Evolutionary conservation across 768 basidiomycete genomes (phyloP), one percentile per base, ranked within the genome.

Genomic region (Pisolithus albus): DNA sequence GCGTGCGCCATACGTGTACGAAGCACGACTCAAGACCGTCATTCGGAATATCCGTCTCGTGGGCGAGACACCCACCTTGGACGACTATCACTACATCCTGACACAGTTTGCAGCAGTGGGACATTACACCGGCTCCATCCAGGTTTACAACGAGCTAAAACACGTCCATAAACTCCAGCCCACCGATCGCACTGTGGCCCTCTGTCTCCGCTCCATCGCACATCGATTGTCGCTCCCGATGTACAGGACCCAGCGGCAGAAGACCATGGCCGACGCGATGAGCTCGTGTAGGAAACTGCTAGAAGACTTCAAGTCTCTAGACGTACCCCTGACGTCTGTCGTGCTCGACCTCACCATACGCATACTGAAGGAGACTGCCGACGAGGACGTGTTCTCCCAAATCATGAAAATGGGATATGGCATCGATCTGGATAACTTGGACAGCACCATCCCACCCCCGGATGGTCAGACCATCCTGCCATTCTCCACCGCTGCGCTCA

Each of bases 61-160:
- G 11, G 61, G 50, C 62, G 65, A 41, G 74, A 78, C 19, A 51
- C 76, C 67, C 11, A 59, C 62, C 11, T 52, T 84, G 48, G 78
- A 81, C 2, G 90, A 92, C 64, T 92, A 86, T 64, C 76, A 90
- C 63, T 83, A 83, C 60, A 70, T 92, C 53, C 64, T 92, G 47
- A 75, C 79, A 54, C 86, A 88, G 54, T 88, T 88, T 53, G 84
- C 88, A 32, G 80, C 83, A 0, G 80, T 81, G 4, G 90, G 88
- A n/a, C 78, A 91, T 59, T 72, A 80, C 57, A 60, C 71, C 19
- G 86, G 84, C 9, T 75, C 77, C 24, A 71, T 78, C 63, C 64
- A 76, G 36, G 79, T 90, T 11, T 81, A 86, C 60, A 66, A 74
- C 41, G 86, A 89, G 59, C 64, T 92, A 52, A 61, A 63, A 38